These are phyloP conservation scores for Begonia loranthoides DNA, from an alignment of 306 rosid genomes.

Conservation along the genomic window DNA sequence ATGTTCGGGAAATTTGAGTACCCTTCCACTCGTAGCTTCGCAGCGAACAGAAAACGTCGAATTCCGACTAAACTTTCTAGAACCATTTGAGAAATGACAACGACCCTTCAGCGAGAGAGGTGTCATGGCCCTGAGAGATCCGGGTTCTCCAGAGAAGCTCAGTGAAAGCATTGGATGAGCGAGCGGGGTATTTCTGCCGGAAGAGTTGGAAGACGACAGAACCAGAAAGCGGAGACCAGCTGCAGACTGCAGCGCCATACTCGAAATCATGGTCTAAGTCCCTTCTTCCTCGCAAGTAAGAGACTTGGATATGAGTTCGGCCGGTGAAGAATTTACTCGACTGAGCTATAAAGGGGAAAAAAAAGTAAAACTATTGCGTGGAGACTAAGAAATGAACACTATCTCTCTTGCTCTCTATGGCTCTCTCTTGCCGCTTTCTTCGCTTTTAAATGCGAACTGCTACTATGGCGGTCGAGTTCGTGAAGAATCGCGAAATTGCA, in stretches of 20 bases:
- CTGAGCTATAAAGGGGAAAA: neutral
- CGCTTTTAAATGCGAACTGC: neutral
- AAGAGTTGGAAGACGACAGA: slow-evolving; percentile 24
- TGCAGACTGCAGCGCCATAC: slow-evolving; percentile 30
- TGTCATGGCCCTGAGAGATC: slow-evolving; percentile 21
- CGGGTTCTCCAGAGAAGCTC: slow-evolving; percentile 17
- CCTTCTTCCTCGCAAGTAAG: neutral
- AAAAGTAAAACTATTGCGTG: slow-evolving; percentile 14
- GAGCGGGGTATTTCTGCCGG: slow-evolving; percentile 18
- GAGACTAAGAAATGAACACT: slow-evolving; percentile 11
- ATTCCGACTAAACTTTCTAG: slow-evolving; percentile 15
- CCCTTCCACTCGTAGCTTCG: slow-evolving; percentile 66
- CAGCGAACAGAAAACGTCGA: slow-evolving; percentile 40
- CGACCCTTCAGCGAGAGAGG: slow-evolving; percentile 20
- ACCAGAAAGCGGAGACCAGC: slow-evolving; percentile 19
- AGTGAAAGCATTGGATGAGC: slow-evolving; percentile 28
- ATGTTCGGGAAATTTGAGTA: slow-evolving; percentile 3
- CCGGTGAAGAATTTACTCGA: neutral
- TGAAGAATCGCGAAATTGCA: slow-evolving; percentile 12
- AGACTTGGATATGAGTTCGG: neutral
- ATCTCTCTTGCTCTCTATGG: too few species aligned
- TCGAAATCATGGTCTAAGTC: slow-evolving; percentile 33
- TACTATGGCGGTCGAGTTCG: neutral
- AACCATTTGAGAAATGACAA: slow-evolving; percentile 26
- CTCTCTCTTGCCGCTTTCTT: neutral